A percentile compares a stretch with the other conserved stretches of the same genome.
Evolutionary conservation across 2,329 filamentous ascomycete genomes (phyloP).

Genomic region (Hymenoscyphus repandus): DNA sequence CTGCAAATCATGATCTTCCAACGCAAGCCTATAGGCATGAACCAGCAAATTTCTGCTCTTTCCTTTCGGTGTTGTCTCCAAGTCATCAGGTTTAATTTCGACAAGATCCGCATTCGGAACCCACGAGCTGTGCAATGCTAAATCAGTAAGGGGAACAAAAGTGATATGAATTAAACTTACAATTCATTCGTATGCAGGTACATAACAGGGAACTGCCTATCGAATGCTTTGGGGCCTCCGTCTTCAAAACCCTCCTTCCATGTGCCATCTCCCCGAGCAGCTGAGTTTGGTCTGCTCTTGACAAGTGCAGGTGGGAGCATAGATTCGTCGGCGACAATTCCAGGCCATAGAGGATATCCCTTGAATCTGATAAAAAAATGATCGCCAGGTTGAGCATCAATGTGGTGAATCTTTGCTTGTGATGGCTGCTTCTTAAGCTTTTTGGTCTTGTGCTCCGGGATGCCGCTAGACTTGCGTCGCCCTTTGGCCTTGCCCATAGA

Average conservation of each 20-base stretch:
- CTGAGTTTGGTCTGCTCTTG: slow-evolving; percentile 75
- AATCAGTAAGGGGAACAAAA: slow-evolving; percentile 9
- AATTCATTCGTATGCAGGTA: slow-evolving; percentile 95
- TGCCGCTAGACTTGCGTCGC: slow-evolving; percentile 72
- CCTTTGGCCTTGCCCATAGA: slow-evolving; percentile 45
- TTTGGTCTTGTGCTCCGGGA: slow-evolving; percentile 66
- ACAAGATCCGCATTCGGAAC: slow-evolving; percentile 78
- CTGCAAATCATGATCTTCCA: slow-evolving; percentile 69
- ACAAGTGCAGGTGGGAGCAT: slow-evolving; percentile 82
- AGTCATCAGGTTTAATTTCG: slow-evolving; percentile 68
- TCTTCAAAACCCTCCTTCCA: slow-evolving; percentile 85
- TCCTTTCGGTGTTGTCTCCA: slow-evolving; percentile 52
- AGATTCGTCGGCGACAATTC: slow-evolving; percentile 87
- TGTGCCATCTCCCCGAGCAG: slow-evolving; percentile 73
- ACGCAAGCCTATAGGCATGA: slow-evolving; percentile 73
- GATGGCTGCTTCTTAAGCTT: slow-evolving; percentile 84
- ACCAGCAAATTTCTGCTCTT: slow-evolving; percentile 79
- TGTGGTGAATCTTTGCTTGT: slow-evolving; percentile 62
- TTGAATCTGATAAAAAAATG: slow-evolving; percentile 91
- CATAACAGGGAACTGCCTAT: slow-evolving; percentile 91
- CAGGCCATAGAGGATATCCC: slow-evolving; percentile 91
- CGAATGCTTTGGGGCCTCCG: slow-evolving; percentile 77
- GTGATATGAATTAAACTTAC: slow-evolving; percentile 53
- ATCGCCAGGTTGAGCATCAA: slow-evolving; percentile 83
- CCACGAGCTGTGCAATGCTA: slow-evolving; percentile 64